Percentiles rank a stretch among this genome's conserved stretches.
Conservation (phyloP, 129 eudicot genomes). For the Chrysanthemum lavandulifolium region DNA sequence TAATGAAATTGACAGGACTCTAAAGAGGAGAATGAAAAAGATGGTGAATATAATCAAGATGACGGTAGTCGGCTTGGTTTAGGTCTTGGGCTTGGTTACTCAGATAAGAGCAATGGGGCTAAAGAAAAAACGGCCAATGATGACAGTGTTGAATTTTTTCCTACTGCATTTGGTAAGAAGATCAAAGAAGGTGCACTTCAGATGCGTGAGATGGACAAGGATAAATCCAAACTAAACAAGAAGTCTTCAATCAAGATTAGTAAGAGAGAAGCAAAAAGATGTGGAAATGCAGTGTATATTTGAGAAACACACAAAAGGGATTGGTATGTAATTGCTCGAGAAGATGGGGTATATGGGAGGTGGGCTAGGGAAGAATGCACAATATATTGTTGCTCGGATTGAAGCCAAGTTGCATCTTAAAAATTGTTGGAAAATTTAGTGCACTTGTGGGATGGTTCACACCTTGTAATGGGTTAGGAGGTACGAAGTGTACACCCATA, state of each 20-base stretch:
- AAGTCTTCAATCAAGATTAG: slow-evolving; percentile 34
- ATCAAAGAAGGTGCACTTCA: slow-evolving; percentile 67
- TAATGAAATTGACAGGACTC: slow-evolving; percentile 52
- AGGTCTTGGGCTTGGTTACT: slow-evolving; percentile 42
- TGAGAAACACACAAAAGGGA: slow-evolving; percentile 75
- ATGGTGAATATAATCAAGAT: slow-evolving; percentile 27
- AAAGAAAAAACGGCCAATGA: slow-evolving; percentile 25
- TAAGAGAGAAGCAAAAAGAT: slow-evolving; percentile 32
- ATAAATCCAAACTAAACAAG: slow-evolving; percentile 39
- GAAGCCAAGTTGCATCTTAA: slow-evolving; percentile 46
- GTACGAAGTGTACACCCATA: too few relatives aligned
- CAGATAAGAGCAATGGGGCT: background rate
- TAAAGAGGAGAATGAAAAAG: slow-evolving; percentile 35
- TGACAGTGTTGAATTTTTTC: slow-evolving; percentile 43
- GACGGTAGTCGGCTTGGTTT: slow-evolving; percentile 27
- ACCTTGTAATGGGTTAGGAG: too few relatives aligned
- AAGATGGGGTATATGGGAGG: slow-evolving; percentile 95
- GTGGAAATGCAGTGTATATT: slow-evolving; percentile 54
- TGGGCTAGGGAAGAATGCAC: slow-evolving; percentile 80
- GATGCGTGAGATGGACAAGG: slow-evolving; percentile 57
- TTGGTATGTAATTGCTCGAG: slow-evolving; percentile 67
- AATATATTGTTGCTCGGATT: slow-evolving; percentile 55
- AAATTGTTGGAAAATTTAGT: too few relatives aligned
- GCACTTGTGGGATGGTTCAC: too few relatives aligned
- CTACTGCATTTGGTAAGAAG: slow-evolving; percentile 66